A percentile compares a stretch with the other conserved stretches of the same genome.
phyloP scores from a whole-genome alignment of 257 asterid genomes.

The Solanum paucissectum region DNA sequence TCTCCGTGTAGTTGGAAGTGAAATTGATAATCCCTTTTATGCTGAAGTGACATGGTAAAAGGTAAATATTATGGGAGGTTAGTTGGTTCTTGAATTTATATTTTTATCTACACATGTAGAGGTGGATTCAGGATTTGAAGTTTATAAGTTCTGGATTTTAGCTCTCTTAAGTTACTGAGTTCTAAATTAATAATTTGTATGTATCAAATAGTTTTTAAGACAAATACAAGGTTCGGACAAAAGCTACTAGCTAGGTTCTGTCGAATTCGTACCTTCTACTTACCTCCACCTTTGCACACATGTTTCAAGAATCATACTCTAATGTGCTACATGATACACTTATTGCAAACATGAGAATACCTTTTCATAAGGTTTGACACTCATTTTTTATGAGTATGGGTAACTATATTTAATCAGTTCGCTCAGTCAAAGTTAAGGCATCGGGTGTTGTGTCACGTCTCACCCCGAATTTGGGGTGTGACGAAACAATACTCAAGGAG shows the following conservation, averaged over 20 bases:
- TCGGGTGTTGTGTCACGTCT: background rate
- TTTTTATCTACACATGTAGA: background rate
- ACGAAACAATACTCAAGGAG: background rate
- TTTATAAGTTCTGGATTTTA: background rate
- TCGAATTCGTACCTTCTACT: background rate
- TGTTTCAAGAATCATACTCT: background rate
- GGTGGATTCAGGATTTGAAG: background rate
- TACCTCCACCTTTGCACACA: background rate
- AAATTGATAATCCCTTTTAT: too few species aligned
- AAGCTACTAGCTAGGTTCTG: background rate
- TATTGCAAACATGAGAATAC: background rate
- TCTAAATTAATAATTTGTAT: background rate
- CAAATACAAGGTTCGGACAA: background rate
- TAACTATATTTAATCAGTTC: too few species aligned
- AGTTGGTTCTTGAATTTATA: background rate
- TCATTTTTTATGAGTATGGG: background rate
- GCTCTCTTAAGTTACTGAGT: background rate
- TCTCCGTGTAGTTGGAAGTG: background rate
- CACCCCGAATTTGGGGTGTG: background rate
- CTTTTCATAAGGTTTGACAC: background rate
- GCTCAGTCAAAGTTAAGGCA: background rate
- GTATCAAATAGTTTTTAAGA: background rate
- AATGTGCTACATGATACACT: background rate
- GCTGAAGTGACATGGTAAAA: background rate
- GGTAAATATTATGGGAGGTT: background rate